phyloP scores from a whole-genome alignment of 805 yeast genomes.

The Naumovozyma castellii region DNA sequence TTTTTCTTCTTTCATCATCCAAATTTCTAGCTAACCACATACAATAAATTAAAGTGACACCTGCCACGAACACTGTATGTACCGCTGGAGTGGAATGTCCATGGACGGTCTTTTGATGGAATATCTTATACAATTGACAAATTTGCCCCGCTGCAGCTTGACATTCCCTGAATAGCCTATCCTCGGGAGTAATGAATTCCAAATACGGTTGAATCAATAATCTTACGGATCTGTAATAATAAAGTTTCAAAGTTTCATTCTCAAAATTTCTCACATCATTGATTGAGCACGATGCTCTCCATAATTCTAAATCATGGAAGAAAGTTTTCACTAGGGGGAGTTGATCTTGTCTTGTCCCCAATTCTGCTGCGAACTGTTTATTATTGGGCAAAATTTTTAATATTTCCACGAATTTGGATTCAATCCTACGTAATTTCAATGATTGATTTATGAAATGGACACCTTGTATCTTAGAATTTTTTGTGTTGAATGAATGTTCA shows the following conservation, averaged over 20 bases:
- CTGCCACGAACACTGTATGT: conserved; percentile 60
- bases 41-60: conserved; percentile 56
- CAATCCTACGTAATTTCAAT: conserved; percentile 47
- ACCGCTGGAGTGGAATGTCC: conserved; percentile 61
- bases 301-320: conserved; percentile 45
- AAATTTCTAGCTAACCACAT: conserved; percentile 57
- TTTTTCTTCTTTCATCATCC: conserved; percentile 46
- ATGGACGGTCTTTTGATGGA: conserved; percentile 49
- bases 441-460: conserved; percentile 48
- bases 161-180: conserved; percentile 51
- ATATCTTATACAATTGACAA: conserved; percentile 52
- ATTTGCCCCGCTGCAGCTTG: conserved; percentile 66
- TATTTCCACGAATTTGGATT: conserved; percentile 48
- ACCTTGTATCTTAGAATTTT: conserved; percentile 14
- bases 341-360: conserved; percentile 30
- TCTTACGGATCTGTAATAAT: conserved; percentile 52
- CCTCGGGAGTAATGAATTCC: conserved; percentile 53
- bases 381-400: conserved; percentile 34
- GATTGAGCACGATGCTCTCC: conserved; percentile 41
- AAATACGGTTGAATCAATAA: conserved; percentile 54
- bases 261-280: conserved; percentile 38
- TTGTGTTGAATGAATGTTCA: conserved; percentile 29
- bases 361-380: conserved; percentile 9
- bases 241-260: conserved; percentile 47
- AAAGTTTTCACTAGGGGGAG: conserved; percentile 42